Evolutionary conservation across 306 rosid genomes (phyloP), one percentile per base, ranked within the genome.

Genomic region (Morella rubra): DNA sequence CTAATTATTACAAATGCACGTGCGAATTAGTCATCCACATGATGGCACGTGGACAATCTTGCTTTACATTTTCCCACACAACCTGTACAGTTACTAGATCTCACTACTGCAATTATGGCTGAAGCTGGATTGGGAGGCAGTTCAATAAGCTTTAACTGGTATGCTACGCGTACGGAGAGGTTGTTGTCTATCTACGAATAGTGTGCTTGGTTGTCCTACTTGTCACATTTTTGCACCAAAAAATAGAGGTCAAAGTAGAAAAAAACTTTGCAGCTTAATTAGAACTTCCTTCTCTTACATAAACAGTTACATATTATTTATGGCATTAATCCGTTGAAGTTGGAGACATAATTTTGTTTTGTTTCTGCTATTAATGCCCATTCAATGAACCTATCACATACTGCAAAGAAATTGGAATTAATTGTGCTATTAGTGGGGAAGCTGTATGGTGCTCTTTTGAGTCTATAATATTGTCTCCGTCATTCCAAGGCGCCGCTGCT

Each of bases 11-110:
- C 81, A 19, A 4, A 37, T 3, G 9, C 5, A 53, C 19, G 55
- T 5, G 52, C 24, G 5, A 44, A 5, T 45, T 65, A 22, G 42
- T 12, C 15, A 16, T 18, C 62, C 89, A 82, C 81, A 77, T 83
- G 85, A 44, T 73, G 77, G 76, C 85, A 83, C 73, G 88, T 82
- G 91, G 47, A 69, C 18, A 19, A 56, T 7, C 69, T 13, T 61
- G 46, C 46, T 79, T 78, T 69, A 77, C 76, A 8, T 60, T 27
- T 60, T 60, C n/a, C 67, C 11, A 14, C 0, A 32, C 68, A 61
- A 32, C 51, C 56, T 45, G 11, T 13, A 40, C n/a, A 32, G 76
- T n/a, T 76, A 42, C 78, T 62, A 68, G 67, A 69, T 71, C 80
- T 59, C 24, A 47, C 54, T 16, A 12, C 24, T 44, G 37, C 45